Evolutionary conservation across 345 rosid species (phyloP).

Genomic region (Hirschfeldia incana): DNA sequence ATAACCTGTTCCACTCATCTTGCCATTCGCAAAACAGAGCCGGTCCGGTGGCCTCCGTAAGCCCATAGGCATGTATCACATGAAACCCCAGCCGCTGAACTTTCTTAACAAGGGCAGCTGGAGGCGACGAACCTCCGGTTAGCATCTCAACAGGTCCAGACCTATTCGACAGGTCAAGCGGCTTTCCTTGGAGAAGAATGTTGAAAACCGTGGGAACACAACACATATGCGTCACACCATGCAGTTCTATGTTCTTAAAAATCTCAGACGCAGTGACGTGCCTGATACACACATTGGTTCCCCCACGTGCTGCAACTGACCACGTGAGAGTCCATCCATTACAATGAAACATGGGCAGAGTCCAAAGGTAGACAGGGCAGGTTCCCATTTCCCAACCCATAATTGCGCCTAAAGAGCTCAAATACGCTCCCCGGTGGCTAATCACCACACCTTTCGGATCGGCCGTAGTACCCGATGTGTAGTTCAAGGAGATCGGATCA

Average conservation of each 20-base stretch:
- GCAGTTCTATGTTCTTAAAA: conserved; percentile 50
- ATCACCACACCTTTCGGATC: conserved; percentile 51
- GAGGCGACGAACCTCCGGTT: conserved; percentile 84
- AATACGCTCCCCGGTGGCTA: conserved; percentile 60
- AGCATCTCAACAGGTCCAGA: conserved; percentile 48
- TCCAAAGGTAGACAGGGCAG: conserved; percentile 69
- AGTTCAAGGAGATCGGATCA: conserved; percentile 35
- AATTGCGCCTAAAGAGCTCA: conserved; percentile 52
- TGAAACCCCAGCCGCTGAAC: conserved; percentile 60
- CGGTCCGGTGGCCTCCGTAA: conserved; percentile 73
- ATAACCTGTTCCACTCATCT: conserved; percentile 52
- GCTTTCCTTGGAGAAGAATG: conserved; percentile 45
- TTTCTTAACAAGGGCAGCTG: conserved; percentile 50
- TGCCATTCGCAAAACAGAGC: conserved; percentile 88
- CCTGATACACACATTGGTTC: conserved; percentile 68
- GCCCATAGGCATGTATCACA: conserved; percentile 73
- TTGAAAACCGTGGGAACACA: conserved; percentile 73
- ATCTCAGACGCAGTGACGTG: conserved; percentile 52
- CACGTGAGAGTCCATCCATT: conserved; percentile 81
- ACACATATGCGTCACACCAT: conserved; percentile 75
- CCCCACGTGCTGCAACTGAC: conserved; percentile 86
- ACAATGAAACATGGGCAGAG: conserved; percentile 89
- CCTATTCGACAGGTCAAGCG: conserved; percentile 18
- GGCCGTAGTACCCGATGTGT: conserved; percentile 82
- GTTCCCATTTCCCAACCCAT: conserved; percentile 51